Evolutionary conservation across 2,329 filamentous ascomycete genomes (phyloP), one percentile per base, ranked within the genome.

Genomic region (Pseudonectria foliicola): DNA sequence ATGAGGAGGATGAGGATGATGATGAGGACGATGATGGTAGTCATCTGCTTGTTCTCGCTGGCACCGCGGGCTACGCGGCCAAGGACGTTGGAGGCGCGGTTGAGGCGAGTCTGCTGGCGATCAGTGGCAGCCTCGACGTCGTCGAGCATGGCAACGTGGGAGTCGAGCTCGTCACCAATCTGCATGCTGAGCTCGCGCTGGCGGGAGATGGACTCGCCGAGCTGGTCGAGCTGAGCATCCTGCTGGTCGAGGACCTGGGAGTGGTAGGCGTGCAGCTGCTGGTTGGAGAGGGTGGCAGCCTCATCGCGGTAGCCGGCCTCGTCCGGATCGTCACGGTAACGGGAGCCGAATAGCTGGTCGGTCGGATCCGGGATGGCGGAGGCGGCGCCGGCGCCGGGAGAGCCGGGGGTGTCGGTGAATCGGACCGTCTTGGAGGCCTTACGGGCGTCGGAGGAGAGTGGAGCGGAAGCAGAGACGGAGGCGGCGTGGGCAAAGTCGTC

Each of bases 151-250:
- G 82, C 73, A 25, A 93, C 84, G 53, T 98, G 92, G 48, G 80
- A 82, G 51, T 96, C 92, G 25, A 98, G 71, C 69, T 98, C 92
- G 58, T 95, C 85, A 21, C 92, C 90, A 53, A 98, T 96, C 66
- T 92, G 86, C 67, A 95, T 93, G 56, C 83, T 89, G 42, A 98
- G 70, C 65, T 96, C 86, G 32, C 93, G 73, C 67, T 96, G 92
- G 26, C 92, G 77, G 4, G 85, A 76, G 48, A 98, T 95, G 38
- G 79, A 86, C 52, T 80, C 77, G n/a, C 89, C 86, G 4, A 98
- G 68, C 8, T 75, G 71, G 58, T 96, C 90, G n/a, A 98, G 73
- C 59, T 95, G 88, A 46, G 85, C 83, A 56, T 98, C 92, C 62
- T 98, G 92, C 43, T 95, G 81, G n/a, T 74, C 72, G 25, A 98